Evolutionary conservation across 495 filamentous ascomycete species (phyloP).

Genomic region (Chlorociboria aeruginascens): DNA sequence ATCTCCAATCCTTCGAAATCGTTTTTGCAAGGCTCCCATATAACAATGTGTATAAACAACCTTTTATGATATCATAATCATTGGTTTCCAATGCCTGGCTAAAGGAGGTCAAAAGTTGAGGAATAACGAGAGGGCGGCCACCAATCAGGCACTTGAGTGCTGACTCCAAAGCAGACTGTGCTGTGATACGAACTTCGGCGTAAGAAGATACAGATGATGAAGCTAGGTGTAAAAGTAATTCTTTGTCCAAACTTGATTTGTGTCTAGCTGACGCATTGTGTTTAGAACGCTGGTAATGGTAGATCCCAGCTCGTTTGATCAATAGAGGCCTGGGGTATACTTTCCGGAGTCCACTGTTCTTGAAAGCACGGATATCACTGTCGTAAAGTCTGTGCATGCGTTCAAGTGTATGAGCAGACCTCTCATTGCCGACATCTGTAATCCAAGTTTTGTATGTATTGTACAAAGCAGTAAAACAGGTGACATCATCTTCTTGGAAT

Average conservation of each 20-base stretch:
- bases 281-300: slow-evolving; percentile 83
- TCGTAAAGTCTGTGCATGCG: slow-evolving; percentile 68
- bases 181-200: slow-evolving; percentile 86
- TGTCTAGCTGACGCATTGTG: slow-evolving; percentile 83
- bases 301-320: slow-evolving; percentile 81
- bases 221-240: slow-evolving; percentile 75
- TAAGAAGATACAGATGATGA: slow-evolving; percentile 89
- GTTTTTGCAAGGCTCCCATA: slow-evolving; percentile 86
- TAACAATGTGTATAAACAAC: slow-evolving; percentile 77
- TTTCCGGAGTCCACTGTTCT: slow-evolving; percentile 85
- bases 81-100: slow-evolving; percentile 70
- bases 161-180: slow-evolving; percentile 83
- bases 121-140: slow-evolving; percentile 75
- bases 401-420: slow-evolving; percentile 88
- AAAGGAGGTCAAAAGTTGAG: slow-evolving; percentile 66
- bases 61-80: slow-evolving; percentile 86
- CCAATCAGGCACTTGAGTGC: slow-evolving; percentile 88
- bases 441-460: slow-evolving; percentile 93
- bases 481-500: slow-evolving; percentile 89
- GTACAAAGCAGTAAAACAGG: slow-evolving; percentile 87
- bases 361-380: slow-evolving; percentile 82
- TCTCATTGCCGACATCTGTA: slow-evolving; percentile 90
- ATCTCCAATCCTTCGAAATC: slow-evolving; percentile 81
- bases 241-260: slow-evolving; percentile 73
- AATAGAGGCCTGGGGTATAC: slow-evolving; percentile 84